A percentile compares a stretch with the other conserved stretches of the same genome.
Conservation (phyloP, 371 early-diverging fungal species). For the Syncephalis fuscata region DNA sequence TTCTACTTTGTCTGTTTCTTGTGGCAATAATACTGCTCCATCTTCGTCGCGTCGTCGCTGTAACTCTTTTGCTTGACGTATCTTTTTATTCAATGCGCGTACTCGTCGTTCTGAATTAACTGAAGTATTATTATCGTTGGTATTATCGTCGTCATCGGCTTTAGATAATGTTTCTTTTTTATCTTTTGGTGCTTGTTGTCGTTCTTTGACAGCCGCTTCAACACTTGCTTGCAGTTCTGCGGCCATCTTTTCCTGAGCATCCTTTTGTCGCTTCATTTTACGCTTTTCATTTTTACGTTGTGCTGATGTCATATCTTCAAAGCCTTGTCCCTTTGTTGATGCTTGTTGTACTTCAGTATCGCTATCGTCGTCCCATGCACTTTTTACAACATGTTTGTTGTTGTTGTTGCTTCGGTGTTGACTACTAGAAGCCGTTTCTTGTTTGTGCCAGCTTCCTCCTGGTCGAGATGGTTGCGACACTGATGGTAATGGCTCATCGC, state of each 20-base stretch:
- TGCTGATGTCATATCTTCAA: not conserved
- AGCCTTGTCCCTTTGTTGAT: not conserved
- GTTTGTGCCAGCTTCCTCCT: too few species aligned
- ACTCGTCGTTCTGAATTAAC: constrained; percentile 24
- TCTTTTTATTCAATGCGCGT: constrained; percentile 24
- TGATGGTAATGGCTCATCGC: not conserved
- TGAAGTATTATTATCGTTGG: too few species aligned
- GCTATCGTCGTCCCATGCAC: not conserved
- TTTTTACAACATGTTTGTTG: not conserved
- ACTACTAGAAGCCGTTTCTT: not conserved
- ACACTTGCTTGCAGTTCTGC: not conserved
- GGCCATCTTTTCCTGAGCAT: not conserved
- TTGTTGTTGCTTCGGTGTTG: not conserved
- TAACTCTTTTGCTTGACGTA: constrained; percentile 23
- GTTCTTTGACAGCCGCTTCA: not conserved
- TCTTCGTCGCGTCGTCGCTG: constrained; percentile 15
- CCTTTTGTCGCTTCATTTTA: not conserved
- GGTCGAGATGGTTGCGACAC: not conserved
- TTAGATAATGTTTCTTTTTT: too few species aligned
- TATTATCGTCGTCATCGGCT: too few species aligned
- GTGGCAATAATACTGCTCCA: constrained; percentile 15
- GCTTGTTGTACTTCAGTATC: not conserved
- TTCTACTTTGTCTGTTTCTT: constrained; percentile 21
- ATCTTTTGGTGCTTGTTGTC: not conserved
- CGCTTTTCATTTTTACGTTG: not conserved